Evolutionary conservation across 371 early-diverging fungal genomes (phyloP).

Genomic region (Mortierella sp.): DNA sequence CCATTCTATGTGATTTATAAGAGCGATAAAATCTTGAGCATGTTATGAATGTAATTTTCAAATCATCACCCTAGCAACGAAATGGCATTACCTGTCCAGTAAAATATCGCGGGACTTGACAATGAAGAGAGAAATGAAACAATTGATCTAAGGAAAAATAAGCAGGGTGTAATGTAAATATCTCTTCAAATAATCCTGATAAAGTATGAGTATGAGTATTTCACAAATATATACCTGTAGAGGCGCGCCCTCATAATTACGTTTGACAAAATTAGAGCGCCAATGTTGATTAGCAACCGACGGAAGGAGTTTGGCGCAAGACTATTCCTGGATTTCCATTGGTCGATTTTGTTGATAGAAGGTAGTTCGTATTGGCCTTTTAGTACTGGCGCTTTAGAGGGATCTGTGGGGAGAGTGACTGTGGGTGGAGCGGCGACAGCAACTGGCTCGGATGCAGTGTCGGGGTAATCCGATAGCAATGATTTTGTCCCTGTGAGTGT

Average conservation of each 20-base stretch:
- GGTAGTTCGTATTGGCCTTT: conserved; percentile 48
- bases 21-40: not conserved
- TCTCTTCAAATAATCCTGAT: not conserved
- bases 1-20: conserved; percentile 28
- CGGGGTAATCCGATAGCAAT: conserved; percentile 30
- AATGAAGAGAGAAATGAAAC: conserved; percentile 17
- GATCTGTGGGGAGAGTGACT: conserved; percentile 33
- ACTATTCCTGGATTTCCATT: conserved; percentile 43
- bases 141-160: conserved; percentile 8
- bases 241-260: conserved; percentile 21
- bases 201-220: not conserved
- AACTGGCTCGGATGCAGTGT: conserved; percentile 11
- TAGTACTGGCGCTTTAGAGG: conserved; percentile 40
- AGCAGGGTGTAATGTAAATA: not conserved
- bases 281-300: conserved; percentile 32
- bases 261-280: conserved; percentile 17
- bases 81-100: conserved; percentile 27
- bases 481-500: conserved; percentile 19
- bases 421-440: conserved; percentile 7
- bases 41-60: not conserved
- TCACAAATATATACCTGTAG: conserved; percentile 25
- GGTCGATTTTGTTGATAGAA: conserved; percentile 43
- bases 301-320: conserved; percentile 47
- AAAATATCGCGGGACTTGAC: conserved; percentile 13
- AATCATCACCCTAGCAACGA: not conserved